These are phyloP conservation scores for Scenedesmus sp. DNA, from an alignment of 163 green algal genomes.

Conservation along the genomic window DNA sequence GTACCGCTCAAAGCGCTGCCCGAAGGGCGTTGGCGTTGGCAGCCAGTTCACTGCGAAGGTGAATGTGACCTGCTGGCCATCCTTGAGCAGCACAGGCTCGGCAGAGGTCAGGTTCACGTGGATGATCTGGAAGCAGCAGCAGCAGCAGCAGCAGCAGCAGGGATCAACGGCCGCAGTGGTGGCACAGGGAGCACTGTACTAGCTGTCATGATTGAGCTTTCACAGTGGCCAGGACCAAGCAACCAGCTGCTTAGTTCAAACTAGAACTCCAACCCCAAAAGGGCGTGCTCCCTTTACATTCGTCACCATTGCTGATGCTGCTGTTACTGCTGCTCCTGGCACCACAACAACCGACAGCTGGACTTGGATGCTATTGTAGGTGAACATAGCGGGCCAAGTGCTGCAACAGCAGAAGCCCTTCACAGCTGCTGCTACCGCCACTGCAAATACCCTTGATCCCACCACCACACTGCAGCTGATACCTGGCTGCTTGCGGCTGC, in stretches of 20 bases:
- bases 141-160: neutral
- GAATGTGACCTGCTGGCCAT: constrained; percentile 87
- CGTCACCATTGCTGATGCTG: too few relatives aligned
- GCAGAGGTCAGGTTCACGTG: constrained; percentile 96
- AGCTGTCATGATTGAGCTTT: too few relatives aligned
- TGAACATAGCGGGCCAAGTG: too few relatives aligned
- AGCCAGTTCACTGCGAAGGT: constrained; percentile 92
- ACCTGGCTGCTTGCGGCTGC: too few relatives aligned
- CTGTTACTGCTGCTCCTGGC: too few relatives aligned
- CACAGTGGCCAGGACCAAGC: too few relatives aligned
- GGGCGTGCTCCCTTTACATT: too few relatives aligned
- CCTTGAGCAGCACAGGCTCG: constrained; percentile 75
- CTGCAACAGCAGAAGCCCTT: neutral
- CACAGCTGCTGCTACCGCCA: neutral
- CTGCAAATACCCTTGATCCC: neutral
- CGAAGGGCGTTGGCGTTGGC: constrained; percentile 81
- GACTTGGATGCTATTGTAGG: neutral
- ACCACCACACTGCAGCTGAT: constrained; percentile 59
- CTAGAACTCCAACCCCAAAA: too few relatives aligned
- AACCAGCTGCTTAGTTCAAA: too few relatives aligned
- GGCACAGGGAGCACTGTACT: too few relatives aligned
- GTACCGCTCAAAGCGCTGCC: constrained; percentile 95
- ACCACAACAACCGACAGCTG: too few relatives aligned
- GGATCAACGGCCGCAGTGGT: neutral
- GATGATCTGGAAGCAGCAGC: constrained; percentile 87